Conservation (phyloP, 75 land plant species). For the Pinus albicaulis region DNA sequence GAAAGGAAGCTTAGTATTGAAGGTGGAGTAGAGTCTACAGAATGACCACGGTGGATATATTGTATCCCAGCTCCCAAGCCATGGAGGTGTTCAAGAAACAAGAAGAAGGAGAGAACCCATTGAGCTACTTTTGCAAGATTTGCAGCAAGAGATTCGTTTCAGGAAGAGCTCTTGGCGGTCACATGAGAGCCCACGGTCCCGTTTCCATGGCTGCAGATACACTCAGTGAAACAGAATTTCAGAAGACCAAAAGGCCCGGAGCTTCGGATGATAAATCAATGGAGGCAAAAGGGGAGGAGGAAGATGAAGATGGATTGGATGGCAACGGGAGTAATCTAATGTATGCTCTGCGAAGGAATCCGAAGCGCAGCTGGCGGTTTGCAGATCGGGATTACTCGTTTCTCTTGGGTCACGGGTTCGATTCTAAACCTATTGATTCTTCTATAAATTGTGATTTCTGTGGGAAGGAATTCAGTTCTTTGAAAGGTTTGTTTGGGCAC, state of each 20-base stretch:
- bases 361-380: slow-evolving; percentile 10
- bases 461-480: not conserved
- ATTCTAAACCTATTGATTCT: not conserved
- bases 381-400: slow-evolving; percentile 8
- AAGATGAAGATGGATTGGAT: not conserved
- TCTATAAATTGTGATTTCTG: not conserved
- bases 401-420: not conserved
- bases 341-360: slow-evolving; percentile 9
- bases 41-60: slow-evolving; percentile 7
- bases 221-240: not conserved
- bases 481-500: not conserved
- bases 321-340: not conserved
- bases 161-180: slow-evolving; percentile 71
- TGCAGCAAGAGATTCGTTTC: slow-evolving; percentile 65
- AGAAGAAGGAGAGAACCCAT: not conserved
- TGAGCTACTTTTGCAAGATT: slow-evolving; percentile 41
- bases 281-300: slow-evolving; percentile 1
- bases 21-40: slow-evolving; percentile 7
- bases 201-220: slow-evolving; percentile 10
- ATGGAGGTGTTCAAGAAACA: not conserved
- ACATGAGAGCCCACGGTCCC: slow-evolving; percentile 78
- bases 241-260: not conserved
- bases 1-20: slow-evolving; percentile 2
- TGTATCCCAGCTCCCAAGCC: not conserved
- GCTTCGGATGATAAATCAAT: not conserved